Percentiles rank a stretch among this genome's conserved stretches.
These are phyloP conservation scores for Apium graveolens DNA, from an alignment of 129 eudicot genomes.

Conservation along the genomic window DNA sequence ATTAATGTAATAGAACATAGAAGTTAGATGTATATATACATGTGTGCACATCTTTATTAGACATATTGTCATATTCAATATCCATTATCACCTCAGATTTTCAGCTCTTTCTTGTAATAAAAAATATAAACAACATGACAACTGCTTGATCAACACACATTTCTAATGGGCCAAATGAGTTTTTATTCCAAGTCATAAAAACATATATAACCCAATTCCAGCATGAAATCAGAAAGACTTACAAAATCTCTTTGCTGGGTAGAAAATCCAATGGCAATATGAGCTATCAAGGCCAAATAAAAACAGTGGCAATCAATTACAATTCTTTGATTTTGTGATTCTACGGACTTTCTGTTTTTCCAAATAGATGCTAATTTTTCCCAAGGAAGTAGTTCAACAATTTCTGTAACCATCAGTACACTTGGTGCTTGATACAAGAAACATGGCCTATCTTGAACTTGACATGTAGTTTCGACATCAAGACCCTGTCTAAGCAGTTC, in stretches of 20 bases:
- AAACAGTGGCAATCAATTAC: conserved; percentile 70
- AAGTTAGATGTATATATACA: too few species aligned
- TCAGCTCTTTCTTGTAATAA: conserved; percentile 7
- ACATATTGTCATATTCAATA: background rate
- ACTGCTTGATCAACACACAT: background rate
- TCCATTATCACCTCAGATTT: conserved; percentile 8
- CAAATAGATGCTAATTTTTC: conserved; percentile 63
- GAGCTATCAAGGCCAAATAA: conserved; percentile 69
- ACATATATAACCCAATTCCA: conserved; percentile 5
- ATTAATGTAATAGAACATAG: conserved; percentile 1
- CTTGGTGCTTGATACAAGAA: conserved; percentile 74
- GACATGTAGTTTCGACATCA: conserved; percentile 64
- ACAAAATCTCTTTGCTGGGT: conserved; percentile 82
- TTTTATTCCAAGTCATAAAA: background rate
- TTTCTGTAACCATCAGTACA: conserved; percentile 78
- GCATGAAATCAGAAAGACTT: conserved; percentile 24
- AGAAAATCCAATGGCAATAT: conserved; percentile 91
- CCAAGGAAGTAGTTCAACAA: conserved; percentile 86
- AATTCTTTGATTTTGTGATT: conserved; percentile 78
- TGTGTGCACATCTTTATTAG: background rate
- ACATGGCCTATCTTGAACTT: conserved; percentile 83
- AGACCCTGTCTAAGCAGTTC: conserved; percentile 85
- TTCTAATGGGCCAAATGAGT: background rate
- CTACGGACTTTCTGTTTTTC: conserved; percentile 82
- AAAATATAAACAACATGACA: background rate